phyloP scores from a whole-genome alignment of 2,329 filamentous ascomycete species.

The Aurifilum marmelostoma region DNA sequence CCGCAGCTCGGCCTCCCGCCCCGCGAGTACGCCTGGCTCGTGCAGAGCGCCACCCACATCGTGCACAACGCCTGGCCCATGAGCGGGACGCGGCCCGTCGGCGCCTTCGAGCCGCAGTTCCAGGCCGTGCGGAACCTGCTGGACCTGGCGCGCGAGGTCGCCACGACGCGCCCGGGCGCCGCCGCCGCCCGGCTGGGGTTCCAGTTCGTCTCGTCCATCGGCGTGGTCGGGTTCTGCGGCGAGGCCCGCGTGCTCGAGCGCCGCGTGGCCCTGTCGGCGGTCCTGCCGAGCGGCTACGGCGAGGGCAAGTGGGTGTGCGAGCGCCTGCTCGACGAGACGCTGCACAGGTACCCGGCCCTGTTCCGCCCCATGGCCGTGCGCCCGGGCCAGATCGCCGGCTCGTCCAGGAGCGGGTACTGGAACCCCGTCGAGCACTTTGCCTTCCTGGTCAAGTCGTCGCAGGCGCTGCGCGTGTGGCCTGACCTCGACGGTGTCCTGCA shows the following conservation, averaged over 20 bases:
- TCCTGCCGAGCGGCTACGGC: slow-evolving; percentile 51
- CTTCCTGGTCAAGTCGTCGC: slow-evolving; percentile 53
- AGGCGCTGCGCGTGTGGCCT: slow-evolving; percentile 47
- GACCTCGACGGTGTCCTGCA: slow-evolving; percentile 43
- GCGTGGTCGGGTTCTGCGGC: slow-evolving; percentile 38
- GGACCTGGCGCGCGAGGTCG: slow-evolving; percentile 41
- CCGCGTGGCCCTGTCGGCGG: slow-evolving; percentile 41
- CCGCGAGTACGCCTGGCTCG: slow-evolving; percentile 43
- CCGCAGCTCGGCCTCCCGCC: slow-evolving; percentile 46
- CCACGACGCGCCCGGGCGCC: neutral
- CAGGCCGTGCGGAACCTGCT: slow-evolving; percentile 51
- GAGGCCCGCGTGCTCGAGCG: slow-evolving; percentile 47
- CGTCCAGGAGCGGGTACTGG: slow-evolving; percentile 54
- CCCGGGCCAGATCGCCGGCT: slow-evolving; percentile 57
- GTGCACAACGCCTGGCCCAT: slow-evolving; percentile 58
- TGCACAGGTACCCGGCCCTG: slow-evolving; percentile 43
- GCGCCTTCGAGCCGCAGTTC: slow-evolving; percentile 48
- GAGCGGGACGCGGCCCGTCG: slow-evolving; percentile 44
- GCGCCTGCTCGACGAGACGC: slow-evolving; percentile 51
- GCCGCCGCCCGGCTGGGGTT: slow-evolving; percentile 36
- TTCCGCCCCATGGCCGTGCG: slow-evolving; percentile 51
- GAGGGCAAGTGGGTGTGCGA: slow-evolving; percentile 58
- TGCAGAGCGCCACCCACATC: slow-evolving; percentile 49
- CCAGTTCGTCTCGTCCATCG: slow-evolving; percentile 48
- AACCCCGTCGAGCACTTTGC: slow-evolving; percentile 55